Base-by-base conservation (phyloP, 2,329 filamentous ascomycete species). In the Hymenoscyphus fraxineus region DNA sequence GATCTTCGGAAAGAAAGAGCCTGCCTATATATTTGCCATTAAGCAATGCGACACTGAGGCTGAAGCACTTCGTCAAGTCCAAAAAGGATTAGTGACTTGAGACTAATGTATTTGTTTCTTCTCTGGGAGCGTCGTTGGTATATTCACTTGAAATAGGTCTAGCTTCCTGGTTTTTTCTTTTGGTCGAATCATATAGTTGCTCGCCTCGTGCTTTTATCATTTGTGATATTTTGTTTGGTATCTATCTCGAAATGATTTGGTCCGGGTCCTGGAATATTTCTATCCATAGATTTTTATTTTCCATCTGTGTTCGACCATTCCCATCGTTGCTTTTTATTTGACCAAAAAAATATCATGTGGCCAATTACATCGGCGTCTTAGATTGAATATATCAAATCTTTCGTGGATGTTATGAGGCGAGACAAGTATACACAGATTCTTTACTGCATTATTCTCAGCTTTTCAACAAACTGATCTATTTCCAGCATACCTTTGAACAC, bases 1-100 rank as follows among this genome's bases (percentile, higher is more conserved):
- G 13, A 51, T 41, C n/a, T 16, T 41, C n/a, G 31, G 41, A 22
- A 19, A 27, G 40, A 38, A 39, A 15, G 58, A 27, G 5, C 15
- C 7, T 60, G 5, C 15, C 7, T 60, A 31, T 31, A 13, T 58
- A 58, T 62, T 58, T 60, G 39, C 59, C 60, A 38, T 22, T 19
- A 57, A 47, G 31, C 27, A 16, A 58, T 58, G 22, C 44, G 55
- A 61, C 58, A 22, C 32, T 63, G 64, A 63, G 61, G 64, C 64
- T 65, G 58, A 39, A 65, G 47, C 59, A 16, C 35, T 51, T 59
- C 19, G 55, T 47, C 9, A 62, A 55, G 13, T 12, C 39, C 6
- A 56, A 31, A 47, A 44, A 15, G 47, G 57, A 38, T 12, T 39
- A 55, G 38, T 57, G 54, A 58, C 38, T 62, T 58, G 54, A 62